Conservation (phyloP, 441 rosid genomes). For the Isatis lusitanica region DNA sequence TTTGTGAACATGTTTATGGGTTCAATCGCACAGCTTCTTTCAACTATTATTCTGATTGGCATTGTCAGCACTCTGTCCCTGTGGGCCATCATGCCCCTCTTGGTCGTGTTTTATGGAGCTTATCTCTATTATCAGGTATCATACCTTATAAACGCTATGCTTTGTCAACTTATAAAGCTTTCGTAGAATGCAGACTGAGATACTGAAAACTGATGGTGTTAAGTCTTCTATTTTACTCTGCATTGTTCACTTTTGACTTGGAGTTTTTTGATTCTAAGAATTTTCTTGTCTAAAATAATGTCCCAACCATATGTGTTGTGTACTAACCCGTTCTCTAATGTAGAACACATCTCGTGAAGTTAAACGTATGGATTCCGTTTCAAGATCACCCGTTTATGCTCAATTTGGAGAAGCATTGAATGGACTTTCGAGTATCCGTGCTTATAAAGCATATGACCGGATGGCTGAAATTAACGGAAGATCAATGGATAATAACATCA, state of each 20-base stretch:
- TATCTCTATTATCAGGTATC: conserved; percentile 96
- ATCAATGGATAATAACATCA: conserved; percentile 84
- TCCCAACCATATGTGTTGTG: not conserved
- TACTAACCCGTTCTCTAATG: conserved; percentile 13
- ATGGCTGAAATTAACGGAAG: conserved; percentile 86
- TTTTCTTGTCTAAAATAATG: not conserved
- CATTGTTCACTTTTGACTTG: not conserved
- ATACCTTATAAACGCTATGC: conserved; percentile 19
- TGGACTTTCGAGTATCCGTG: conserved; percentile 82
- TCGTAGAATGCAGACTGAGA: not conserved
- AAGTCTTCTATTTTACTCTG: not conserved
- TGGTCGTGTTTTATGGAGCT: conserved; percentile 89
- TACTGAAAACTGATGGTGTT: not conserved
- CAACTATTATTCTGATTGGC: conserved; percentile 91
- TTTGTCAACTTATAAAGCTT: not conserved
- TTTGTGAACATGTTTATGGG: conserved; percentile 85
- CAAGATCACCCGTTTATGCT: conserved; percentile 93
- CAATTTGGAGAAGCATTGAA: conserved; percentile 94
- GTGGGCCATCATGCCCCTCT: conserved; percentile 98
- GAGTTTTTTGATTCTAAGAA: not conserved
- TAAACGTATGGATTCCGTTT: conserved; percentile 83
- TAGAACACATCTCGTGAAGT: conserved; percentile 95
- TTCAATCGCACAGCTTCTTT: conserved; percentile 82
- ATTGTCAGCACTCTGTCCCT: conserved; percentile 95
- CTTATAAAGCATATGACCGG: conserved; percentile 86